Evolutionary conservation across 2,329 filamentous ascomycete species (phyloP).

Genomic region (Balansia obtecta): DNA sequence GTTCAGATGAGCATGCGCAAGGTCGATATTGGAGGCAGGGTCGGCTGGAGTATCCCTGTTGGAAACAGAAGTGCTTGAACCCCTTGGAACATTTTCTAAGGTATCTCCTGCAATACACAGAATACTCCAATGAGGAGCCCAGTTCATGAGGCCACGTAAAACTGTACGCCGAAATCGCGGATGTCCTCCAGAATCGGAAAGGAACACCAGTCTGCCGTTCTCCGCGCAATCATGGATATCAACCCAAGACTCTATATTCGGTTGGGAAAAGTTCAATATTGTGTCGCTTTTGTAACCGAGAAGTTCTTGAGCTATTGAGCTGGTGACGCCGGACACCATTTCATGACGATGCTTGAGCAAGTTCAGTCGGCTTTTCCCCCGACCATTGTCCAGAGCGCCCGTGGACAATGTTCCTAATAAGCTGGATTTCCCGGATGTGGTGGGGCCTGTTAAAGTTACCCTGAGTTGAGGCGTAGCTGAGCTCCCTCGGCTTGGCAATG

Average conservation of each 20-base stretch:
- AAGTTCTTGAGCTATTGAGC: constrained; percentile 86
- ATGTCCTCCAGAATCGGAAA: constrained; percentile 87
- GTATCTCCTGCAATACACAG: constrained; percentile 79
- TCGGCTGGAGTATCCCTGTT: constrained; percentile 38
- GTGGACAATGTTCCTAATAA: constrained; percentile 80
- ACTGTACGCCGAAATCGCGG: constrained; percentile 82
- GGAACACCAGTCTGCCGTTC: constrained; percentile 65
- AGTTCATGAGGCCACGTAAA: constrained; percentile 79
- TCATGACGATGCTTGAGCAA: constrained; percentile 89
- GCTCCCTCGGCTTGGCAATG: constrained; percentile 27
- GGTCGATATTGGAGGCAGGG: constrained; percentile 48
- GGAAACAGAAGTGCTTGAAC: constrained; percentile 30
- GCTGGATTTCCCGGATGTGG: constrained; percentile 85
- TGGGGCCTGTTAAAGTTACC: constrained; percentile 78
- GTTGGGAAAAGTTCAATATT: constrained; percentile 74
- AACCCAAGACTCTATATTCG: constrained; percentile 83
- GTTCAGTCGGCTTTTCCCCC: constrained; percentile 79
- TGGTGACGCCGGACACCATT: constrained; percentile 81
- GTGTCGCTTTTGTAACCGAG: constrained; percentile 59
- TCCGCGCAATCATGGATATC: constrained; percentile 78
- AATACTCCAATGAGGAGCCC: constrained; percentile 89
- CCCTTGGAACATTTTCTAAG: constrained; percentile 29
- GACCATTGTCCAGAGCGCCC: constrained; percentile 78
- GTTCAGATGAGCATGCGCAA: constrained; percentile 69
- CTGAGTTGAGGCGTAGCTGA: constrained; percentile 64